These are phyloP conservation scores for Boletus calvinii DNA, from an alignment of 1,284 basidiomycete genomes.

Conservation along the genomic window DNA sequence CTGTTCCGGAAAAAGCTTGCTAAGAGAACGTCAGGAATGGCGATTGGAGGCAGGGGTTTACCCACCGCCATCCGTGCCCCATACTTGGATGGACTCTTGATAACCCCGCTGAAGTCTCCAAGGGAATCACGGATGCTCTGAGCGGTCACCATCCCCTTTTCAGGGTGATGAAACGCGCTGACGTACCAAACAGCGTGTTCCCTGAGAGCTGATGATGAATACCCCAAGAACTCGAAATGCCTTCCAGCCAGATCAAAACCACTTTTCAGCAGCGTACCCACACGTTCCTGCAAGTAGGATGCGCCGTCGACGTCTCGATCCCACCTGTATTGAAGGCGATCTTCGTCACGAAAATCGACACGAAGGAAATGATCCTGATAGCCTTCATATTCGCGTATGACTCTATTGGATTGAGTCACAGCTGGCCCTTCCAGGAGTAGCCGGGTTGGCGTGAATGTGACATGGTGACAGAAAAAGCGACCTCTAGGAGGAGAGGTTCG, in stretches of 20 bases:
- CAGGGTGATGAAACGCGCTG: conserved; percentile 51
- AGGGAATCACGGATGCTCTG: conserved; percentile 56
- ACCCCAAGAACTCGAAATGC: conserved; percentile 70
- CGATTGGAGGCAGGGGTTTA: too few species aligned
- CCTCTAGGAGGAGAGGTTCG: conserved; percentile 28
- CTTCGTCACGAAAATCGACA: conserved; percentile 78
- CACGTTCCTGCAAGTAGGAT: conserved; percentile 56
- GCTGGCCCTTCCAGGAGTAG: conserved; percentile 71
- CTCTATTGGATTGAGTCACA: conserved; percentile 61
- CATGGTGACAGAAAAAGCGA: conserved; percentile 55
- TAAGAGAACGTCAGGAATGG: too few species aligned
- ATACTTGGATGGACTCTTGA: conserved; percentile 68
- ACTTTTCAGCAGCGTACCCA: conserved; percentile 59
- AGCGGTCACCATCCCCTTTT: conserved; percentile 46
- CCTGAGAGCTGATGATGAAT: conserved; percentile 68
- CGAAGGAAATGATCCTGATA: conserved; percentile 67
- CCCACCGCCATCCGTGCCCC: conserved; percentile 70
- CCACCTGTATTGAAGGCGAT: conserved; percentile 66
- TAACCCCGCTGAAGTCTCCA: conserved; percentile 61
- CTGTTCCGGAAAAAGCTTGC: too few species aligned
- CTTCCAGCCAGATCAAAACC: conserved; percentile 70
- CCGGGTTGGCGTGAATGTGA: conserved; percentile 72
- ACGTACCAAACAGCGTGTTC: conserved; percentile 80
- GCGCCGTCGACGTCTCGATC: conserved; percentile 60
- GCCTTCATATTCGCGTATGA: conserved; percentile 60